These are phyloP conservation scores for Pseudocercospora macadamiae DNA, from an alignment of 2,329 filamentous ascomycete species.

Conservation along the genomic window DNA sequence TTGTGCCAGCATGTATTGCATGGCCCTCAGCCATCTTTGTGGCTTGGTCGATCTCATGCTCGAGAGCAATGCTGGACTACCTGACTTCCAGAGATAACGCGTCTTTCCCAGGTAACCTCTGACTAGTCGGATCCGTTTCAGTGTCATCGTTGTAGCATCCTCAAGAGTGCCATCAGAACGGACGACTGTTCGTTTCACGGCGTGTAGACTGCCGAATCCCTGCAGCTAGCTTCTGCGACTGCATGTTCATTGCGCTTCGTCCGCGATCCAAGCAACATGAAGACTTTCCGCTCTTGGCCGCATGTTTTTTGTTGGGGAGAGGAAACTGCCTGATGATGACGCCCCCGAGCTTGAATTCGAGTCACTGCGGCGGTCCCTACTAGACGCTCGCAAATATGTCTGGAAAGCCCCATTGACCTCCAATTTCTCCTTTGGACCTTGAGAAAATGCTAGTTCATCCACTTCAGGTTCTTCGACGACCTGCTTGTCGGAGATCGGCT, in stretches of 20 bases:
- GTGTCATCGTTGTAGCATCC: too few species aligned
- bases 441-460: neutral
- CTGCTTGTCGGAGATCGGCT: neutral
- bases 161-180: too few species aligned
- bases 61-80: too few species aligned
- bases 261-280: neutral
- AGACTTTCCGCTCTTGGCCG: neutral
- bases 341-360: neutral
- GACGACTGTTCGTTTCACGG: too few species aligned
- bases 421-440: neutral
- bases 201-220: too few species aligned
- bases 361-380: neutral
- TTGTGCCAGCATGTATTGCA: too few species aligned
- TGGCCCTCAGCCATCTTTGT: too few species aligned
- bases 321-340: neutral
- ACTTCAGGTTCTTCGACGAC: neutral
- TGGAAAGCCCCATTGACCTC: neutral
- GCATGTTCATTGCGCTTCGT: neutral
- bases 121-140: too few species aligned
- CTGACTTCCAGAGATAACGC: too few species aligned
- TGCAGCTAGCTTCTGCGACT: too few species aligned
- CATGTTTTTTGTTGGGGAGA: neutral
- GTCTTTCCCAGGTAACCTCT: too few species aligned
- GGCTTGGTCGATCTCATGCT: too few species aligned
- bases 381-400: neutral